Percentiles rank a stretch among this genome's conserved stretches.
These are phyloP conservation scores for Fusarium sacchari DNA, from an alignment of 2,329 filamentous ascomycete genomes.

Conservation along the genomic window DNA sequence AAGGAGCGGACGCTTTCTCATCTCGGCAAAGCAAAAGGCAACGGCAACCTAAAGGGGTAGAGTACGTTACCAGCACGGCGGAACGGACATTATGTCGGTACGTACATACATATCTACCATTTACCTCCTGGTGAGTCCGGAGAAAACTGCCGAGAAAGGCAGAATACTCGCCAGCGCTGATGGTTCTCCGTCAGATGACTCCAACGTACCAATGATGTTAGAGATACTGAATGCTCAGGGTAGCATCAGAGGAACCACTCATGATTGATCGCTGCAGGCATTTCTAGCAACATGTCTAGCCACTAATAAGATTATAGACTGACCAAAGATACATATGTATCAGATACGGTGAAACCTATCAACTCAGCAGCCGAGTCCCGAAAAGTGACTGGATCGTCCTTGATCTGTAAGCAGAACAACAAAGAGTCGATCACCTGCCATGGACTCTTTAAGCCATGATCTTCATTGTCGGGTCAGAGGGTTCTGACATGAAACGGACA, in stretches of 20 bases:
- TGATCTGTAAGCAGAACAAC: constrained; percentile 3
- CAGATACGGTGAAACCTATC: neutral
- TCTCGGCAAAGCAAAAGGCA: constrained; percentile 25
- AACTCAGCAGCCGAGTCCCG: neutral
- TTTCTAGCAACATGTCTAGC: neutral
- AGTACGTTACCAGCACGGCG: constrained; percentile 38
- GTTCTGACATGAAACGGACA: neutral
- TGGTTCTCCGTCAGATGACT: constrained; percentile 34
- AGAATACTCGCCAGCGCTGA: constrained; percentile 10
- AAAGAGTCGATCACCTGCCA: constrained; percentile 17
- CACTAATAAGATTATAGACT: neutral
- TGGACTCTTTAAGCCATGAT: constrained; percentile 2
- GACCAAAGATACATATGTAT: neutral
- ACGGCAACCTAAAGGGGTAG: constrained; percentile 1
- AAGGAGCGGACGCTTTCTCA: constrained; percentile 25
- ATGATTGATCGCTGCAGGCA: constrained; percentile 38
- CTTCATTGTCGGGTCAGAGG: constrained; percentile 9
- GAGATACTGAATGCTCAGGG: constrained; percentile 15
- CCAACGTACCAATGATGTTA: constrained; percentile 1
- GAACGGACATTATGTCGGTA: constrained; percentile 29
- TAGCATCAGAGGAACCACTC: constrained; percentile 24
- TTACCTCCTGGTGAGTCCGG: constrained; percentile 21
- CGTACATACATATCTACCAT: neutral
- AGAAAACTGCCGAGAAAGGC: constrained; percentile 39
- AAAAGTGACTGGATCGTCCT: neutral